Evolutionary conservation across 768 basidiomycete species (phyloP).

Genomic region (Mycena haematopus): DNA sequence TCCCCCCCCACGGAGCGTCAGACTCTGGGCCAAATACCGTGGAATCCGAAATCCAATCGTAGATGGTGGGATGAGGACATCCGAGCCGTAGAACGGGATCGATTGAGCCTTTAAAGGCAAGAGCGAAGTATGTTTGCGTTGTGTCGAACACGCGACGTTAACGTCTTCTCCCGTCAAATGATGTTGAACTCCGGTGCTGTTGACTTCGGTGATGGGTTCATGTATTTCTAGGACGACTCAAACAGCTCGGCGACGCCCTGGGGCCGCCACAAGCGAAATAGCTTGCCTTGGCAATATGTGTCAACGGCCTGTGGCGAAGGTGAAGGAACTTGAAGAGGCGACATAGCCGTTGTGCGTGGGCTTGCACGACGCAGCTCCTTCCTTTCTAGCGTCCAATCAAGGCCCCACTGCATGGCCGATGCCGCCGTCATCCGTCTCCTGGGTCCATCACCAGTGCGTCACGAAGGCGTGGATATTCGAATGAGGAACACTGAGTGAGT

Average conservation of each 20-base stretch:
- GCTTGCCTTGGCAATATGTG: background rate
- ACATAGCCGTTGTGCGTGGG: background rate
- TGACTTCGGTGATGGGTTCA: background rate
- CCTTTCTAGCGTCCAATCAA: background rate
- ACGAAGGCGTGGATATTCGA: background rate
- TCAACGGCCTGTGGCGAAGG: background rate
- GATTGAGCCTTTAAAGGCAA: background rate
- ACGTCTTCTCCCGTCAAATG: background rate
- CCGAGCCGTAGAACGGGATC: background rate
- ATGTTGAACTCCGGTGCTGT: background rate
- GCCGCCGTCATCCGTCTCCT: background rate
- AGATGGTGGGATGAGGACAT: background rate
- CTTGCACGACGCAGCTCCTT: background rate
- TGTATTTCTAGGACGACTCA: constrained; percentile 7
- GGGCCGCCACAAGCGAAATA: background rate
- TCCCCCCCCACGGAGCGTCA: too few species aligned
- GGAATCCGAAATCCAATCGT: background rate
- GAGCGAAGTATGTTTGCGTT: background rate
- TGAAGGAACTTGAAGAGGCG: too few species aligned
- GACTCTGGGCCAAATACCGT: too few species aligned
- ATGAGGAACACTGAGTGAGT: background rate
- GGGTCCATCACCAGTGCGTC: background rate
- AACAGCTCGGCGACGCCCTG: background rate
- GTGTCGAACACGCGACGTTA: background rate
- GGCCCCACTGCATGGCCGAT: background rate